Evolutionary conservation across 768 basidiomycete species (phyloP).

Genomic region (Termitomyces sp.): DNA sequence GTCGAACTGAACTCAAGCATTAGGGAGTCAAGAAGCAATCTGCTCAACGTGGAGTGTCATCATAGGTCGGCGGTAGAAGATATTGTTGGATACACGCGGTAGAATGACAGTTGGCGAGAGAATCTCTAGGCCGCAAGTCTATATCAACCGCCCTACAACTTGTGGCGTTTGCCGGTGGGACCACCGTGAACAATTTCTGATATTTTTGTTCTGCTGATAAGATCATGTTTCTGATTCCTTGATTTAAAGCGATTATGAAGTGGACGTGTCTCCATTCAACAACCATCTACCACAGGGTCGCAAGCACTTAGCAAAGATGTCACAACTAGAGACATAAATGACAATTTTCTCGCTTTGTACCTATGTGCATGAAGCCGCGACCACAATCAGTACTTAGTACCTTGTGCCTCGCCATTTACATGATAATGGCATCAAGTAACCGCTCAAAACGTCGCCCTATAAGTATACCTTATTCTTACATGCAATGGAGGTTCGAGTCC

Average conservation of each 20-base stretch:
- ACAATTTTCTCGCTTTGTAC: background rate
- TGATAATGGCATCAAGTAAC: too few relatives aligned
- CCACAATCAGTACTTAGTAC: too few relatives aligned
- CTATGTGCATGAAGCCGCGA: too few relatives aligned
- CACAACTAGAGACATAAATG: background rate
- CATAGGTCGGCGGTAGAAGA: background rate
- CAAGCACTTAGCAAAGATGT: background rate
- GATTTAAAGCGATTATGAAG: background rate
- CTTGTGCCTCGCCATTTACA: too few relatives aligned
- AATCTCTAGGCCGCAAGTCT: background rate
- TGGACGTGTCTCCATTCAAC: too few relatives aligned
- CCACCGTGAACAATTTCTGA: background rate
- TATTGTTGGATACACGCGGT: background rate
- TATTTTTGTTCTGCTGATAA: background rate
- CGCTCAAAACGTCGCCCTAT: too few relatives aligned
- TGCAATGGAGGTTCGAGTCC: too few relatives aligned
- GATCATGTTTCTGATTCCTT: background rate
- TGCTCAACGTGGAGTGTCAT: background rate
- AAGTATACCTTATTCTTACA: too few relatives aligned
- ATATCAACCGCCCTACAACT: background rate
- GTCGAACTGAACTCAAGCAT: constrained; percentile 1
- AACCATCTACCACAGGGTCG: background rate
- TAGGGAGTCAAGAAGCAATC: constrained; percentile 5
- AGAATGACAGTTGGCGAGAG: background rate
- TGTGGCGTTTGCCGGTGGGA: constrained; percentile 1